Evolutionary conservation across 108 stramenopile species (phyloP), one percentile per base, ranked within the genome.

Genomic region (Skeletonema costatum): DNA sequence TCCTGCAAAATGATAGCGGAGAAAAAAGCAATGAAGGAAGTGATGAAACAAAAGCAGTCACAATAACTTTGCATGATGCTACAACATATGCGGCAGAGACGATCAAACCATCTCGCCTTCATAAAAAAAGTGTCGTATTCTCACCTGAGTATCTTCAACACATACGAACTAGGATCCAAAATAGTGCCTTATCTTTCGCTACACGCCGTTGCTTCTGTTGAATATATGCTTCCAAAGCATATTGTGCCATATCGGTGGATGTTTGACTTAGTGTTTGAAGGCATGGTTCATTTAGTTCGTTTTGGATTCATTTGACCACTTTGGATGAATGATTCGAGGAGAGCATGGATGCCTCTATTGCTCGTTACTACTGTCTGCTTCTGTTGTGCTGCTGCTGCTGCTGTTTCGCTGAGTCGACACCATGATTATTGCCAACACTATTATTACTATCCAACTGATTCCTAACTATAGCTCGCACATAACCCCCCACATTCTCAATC

Each of bases 231-330:
- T 77, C 46, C 30, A 77, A 39, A 32, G 69, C 77, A 65, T 70
- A 38, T 19, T 77, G 59, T 58, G 60, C 69, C 5, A 48, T 51
- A 16, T 16, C 9, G 12, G 31, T 10, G 31, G 77, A 62, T 30
- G 60, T 46, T 63, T 60, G 50, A 35, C 61, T 68, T 9, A 77
- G 69, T 6, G 62, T 69, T 5, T 48, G 31, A 33, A 77, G 10
- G 58, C 77, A 77, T 12, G 14, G 8, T 59, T 77, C 62, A 58
- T 65, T 77, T 4, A 77, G 31, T 38, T 77, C 77, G 32, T 71
- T 33, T 61, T 38, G 50, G n/a, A n/a, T 44, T 50, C 13, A 77
- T 61, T 21, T 70, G 19, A 59, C 38, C 16, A 3, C 16, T 25
- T 31, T 71, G 71, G 39, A 41, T 41, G 39, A 41, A 41, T 41